Conservation (phyloP, 2,329 filamentous ascomycete genomes). For the Colletotrichum agaves region DNA sequence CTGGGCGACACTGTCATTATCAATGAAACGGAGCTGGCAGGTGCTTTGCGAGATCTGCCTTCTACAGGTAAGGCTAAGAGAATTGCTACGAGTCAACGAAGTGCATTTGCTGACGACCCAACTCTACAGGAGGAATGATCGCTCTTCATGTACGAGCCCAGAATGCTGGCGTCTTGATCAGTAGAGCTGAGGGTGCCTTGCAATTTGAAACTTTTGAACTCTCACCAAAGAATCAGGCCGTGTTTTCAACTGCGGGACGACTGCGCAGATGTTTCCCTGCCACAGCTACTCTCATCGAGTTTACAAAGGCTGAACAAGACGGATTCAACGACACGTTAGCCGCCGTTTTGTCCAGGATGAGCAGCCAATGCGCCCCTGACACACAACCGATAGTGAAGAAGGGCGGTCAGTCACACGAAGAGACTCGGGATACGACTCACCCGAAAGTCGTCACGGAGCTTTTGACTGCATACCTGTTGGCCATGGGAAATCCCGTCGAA, state of each 20-base stretch:
- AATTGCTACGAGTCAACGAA: too few relatives aligned
- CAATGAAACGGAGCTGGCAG: not conserved
- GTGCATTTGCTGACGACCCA: too few relatives aligned
- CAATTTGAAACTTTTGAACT: conserved; percentile 50
- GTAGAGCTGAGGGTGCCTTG: conserved; percentile 34
- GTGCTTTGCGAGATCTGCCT: not conserved
- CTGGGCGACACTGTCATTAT: not conserved
- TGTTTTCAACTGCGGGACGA: conserved; percentile 45
- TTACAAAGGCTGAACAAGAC: not conserved
- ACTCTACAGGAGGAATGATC: conserved; percentile 26
- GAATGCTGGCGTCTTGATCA: conserved; percentile 49
- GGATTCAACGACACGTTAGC: conserved; percentile 10
- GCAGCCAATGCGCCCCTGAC: conserved; percentile 40
- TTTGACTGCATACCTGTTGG: conserved; percentile 51
- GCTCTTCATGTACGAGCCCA: conserved; percentile 46
- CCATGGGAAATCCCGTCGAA: conserved; percentile 46
- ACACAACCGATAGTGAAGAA: conserved; percentile 48
- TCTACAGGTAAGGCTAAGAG: too few relatives aligned
- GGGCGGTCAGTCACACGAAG: conserved; percentile 46
- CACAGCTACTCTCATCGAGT: conserved; percentile 39
- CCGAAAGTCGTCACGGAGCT: conserved; percentile 65
- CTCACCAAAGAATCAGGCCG: conserved; percentile 41
- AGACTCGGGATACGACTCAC: conserved; percentile 59
- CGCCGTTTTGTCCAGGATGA: conserved; percentile 45
- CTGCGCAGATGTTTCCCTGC: conserved; percentile 45